A percentile compares a stretch with the other conserved stretches of the same genome.
These are phyloP conservation scores for Rhamnella rubrinervis DNA, from an alignment of 331 rosid species.

Conservation along the genomic window DNA sequence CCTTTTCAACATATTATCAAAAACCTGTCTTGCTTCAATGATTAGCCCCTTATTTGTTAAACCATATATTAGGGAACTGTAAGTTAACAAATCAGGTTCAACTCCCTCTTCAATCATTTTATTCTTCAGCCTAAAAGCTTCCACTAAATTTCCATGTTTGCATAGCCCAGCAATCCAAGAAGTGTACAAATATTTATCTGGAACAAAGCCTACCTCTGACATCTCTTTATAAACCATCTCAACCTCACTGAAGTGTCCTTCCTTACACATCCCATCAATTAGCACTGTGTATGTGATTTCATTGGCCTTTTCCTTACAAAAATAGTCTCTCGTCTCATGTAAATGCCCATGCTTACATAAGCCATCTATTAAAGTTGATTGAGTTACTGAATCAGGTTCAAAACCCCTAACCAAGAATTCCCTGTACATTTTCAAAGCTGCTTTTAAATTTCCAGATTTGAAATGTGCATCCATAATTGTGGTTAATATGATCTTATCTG, in stretches of 20 bases:
- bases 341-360: conserved; percentile 36
- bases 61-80: conserved; percentile 33
- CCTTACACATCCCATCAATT: conserved; percentile 39
- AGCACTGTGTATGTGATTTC: conserved; percentile 34
- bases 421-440: conserved; percentile 26
- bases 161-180: conserved; percentile 45
- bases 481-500: conserved; percentile 35
- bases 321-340: conserved; percentile 32
- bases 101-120: conserved; percentile 38
- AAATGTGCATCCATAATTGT: conserved; percentile 39
- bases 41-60: conserved; percentile 38
- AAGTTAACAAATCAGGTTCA: conserved; percentile 41
- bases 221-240: conserved; percentile 33
- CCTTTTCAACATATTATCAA: conserved; percentile 34
- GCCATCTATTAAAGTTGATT: conserved; percentile 35
- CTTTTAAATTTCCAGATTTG: conserved; percentile 32
- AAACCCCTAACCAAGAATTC: conserved; percentile 27
- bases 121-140: conserved; percentile 39
- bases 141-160: conserved; percentile 39
- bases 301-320: conserved; percentile 36
- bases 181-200: conserved; percentile 36
- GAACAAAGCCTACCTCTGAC: conserved; percentile 37
- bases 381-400: conserved; percentile 36
- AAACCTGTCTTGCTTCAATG: conserved; percentile 42
- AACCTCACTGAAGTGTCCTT: conserved; percentile 34